A percentile compares a stretch with the other conserved stretches of the same genome.
These are phyloP conservation scores for Knufia petricola DNA, from an alignment of 2,329 filamentous ascomycete species.

Conservation along the genomic window DNA sequence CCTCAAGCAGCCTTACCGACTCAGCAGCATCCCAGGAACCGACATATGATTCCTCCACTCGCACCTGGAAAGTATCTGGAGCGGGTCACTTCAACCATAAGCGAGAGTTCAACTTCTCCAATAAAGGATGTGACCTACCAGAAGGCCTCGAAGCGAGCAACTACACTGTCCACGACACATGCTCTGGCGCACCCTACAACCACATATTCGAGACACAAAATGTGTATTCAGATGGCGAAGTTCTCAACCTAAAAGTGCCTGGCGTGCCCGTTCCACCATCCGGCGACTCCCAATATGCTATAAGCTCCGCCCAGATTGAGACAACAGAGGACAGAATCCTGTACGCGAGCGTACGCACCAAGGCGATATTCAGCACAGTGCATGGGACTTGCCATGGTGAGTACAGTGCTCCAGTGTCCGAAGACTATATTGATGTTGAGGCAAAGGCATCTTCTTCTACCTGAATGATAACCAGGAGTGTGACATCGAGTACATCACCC, in stretches of 20 bases:
- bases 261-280: constrained; percentile 13
- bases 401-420: not conserved
- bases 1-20: no score
- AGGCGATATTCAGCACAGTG: constrained; percentile 17
- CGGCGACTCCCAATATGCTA: constrained; percentile 3
- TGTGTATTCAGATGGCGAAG: constrained; percentile 13
- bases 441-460: constrained; percentile 20
- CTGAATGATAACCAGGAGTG: constrained; percentile 18
- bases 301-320: constrained; percentile 17
- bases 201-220: constrained; percentile 15
- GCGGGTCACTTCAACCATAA: constrained; percentile 16
- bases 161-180: constrained; percentile 12
- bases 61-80: constrained; percentile 15
- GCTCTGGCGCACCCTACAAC: constrained; percentile 13
- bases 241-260: constrained; percentile 17
- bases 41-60: not conserved
- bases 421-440: not conserved
- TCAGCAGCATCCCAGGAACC: not conserved
- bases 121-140: constrained; percentile 10
- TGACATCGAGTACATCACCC: constrained; percentile 21
- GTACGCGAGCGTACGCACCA: constrained; percentile 20
- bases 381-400: constrained; percentile 21
- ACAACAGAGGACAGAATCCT: constrained; percentile 18
- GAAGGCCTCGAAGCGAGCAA: constrained; percentile 16
- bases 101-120: constrained; percentile 16